phyloP scores from a whole-genome alignment of 495 filamentous ascomycete species.

The Aspergillus coremiiformis region DNA sequence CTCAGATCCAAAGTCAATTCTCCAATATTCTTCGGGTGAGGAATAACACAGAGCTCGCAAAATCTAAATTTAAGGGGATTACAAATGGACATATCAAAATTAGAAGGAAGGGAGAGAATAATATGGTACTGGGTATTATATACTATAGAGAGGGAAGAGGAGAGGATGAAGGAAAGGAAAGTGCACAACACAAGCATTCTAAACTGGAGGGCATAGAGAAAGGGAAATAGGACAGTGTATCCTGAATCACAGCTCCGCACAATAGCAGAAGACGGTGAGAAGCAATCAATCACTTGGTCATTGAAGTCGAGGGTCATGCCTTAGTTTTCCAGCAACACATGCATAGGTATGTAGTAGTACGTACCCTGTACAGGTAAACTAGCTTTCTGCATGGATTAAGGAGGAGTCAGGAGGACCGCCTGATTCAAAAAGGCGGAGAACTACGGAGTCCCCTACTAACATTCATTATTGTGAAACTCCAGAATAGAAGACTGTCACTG shows the following conservation, averaged over 20 bases:
- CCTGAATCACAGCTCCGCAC: constrained; percentile 7
- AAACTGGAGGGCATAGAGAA: neutral
- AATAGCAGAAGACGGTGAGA: constrained; percentile 16
- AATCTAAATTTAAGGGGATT: neutral
- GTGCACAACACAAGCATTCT: neutral
- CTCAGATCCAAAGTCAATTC: neutral
- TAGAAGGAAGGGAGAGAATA: neutral
- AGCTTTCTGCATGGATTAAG: constrained; percentile 4
- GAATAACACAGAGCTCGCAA: neutral
- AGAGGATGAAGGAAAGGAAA: neutral
- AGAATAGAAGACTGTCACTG: neutral
- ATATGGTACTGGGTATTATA: no score
- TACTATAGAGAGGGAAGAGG: neutral
- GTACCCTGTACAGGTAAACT: neutral
- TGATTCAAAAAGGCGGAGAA: constrained; percentile 6
- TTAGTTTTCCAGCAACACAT: neutral
- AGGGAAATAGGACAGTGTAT: neutral
- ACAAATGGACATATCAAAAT: neutral
- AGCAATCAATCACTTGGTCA: constrained; percentile 4
- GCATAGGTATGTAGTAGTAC: neutral
- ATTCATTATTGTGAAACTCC: neutral
- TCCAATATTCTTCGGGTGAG: neutral
- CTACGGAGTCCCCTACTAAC: neutral
- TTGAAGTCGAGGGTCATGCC: constrained; percentile 11
- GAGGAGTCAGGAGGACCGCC: neutral